phyloP scores from a whole-genome alignment of 108 stramenopile species.

The Nitzschia sp. region DNA sequence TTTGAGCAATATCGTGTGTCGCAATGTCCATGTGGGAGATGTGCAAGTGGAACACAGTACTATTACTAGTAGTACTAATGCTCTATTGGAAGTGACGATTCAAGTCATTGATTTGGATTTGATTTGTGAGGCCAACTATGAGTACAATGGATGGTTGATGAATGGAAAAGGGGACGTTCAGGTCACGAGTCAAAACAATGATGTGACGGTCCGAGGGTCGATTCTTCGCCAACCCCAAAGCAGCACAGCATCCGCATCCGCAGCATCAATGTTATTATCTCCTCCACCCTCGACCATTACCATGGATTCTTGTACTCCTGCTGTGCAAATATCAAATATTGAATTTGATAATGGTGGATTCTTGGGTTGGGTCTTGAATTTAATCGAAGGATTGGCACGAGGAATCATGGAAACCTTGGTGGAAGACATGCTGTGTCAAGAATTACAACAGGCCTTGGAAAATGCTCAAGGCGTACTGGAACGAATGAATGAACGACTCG shows the following conservation, averaged over 20 bases:
- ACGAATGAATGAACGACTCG: conserved; percentile 5
- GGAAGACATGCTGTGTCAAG: conserved; percentile 4
- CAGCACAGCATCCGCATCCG: too few relatives aligned
- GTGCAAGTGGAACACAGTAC: neutral
- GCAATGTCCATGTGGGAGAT: conserved; percentile 15
- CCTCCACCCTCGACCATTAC: conserved; percentile 6
- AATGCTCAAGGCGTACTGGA: conserved; percentile 15
- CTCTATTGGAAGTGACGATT: neutral
- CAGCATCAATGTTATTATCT: too few relatives aligned
- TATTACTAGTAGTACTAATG: neutral
- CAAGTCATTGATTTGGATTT: conserved; percentile 29
- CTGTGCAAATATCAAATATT: conserved; percentile 25
- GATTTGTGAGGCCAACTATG: conserved; percentile 24
- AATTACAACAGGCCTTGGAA: conserved; percentile 11
- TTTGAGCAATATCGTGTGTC: conserved; percentile 19
- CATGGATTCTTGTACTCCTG: conserved; percentile 15
- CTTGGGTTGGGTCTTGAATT: conserved; percentile 24
- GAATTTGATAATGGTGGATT: conserved; percentile 36
- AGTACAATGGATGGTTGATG: conserved; percentile 19
- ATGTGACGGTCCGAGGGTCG: neutral
- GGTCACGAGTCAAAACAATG: conserved; percentile 13
- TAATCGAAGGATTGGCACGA: conserved; percentile 18
- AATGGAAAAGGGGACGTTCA: conserved; percentile 15
- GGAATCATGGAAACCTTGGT: conserved; percentile 14
- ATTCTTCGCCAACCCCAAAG: neutral